Evolutionary conservation across 495 filamentous ascomycete species (phyloP).

Genomic region (Aspergillus leporis): DNA sequence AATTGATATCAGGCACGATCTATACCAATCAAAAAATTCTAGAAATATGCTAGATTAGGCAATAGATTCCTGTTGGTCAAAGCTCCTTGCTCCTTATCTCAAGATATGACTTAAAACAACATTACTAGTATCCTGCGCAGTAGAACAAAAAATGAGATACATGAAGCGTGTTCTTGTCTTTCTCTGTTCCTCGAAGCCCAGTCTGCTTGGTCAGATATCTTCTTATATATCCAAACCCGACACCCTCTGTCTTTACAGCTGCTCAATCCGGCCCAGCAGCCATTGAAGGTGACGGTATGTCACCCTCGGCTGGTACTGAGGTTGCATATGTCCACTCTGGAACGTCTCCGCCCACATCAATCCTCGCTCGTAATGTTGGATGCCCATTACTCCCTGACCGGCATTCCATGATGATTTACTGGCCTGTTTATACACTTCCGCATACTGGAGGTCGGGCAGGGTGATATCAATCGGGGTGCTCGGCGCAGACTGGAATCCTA

Average conservation of each 20-base stretch:
- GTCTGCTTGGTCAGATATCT: background rate
- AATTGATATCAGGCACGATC: background rate
- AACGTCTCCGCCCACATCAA: slow-evolving; percentile 66
- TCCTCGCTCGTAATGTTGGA: slow-evolving; percentile 66
- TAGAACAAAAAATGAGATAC: background rate
- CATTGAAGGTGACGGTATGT: slow-evolving; percentile 72
- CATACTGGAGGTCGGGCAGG: slow-evolving; percentile 38
- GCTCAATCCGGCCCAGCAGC: slow-evolving; percentile 53
- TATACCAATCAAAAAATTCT: background rate
- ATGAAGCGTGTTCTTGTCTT: background rate
- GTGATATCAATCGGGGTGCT: slow-evolving; percentile 38
- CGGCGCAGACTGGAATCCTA: slow-evolving; percentile 56
- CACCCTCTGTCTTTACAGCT: slow-evolving; percentile 2
- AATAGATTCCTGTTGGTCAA: background rate
- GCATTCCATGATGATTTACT: slow-evolving; percentile 25
- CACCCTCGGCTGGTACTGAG: slow-evolving; percentile 63
- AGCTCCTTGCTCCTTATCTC: background rate
- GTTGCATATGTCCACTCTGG: slow-evolving; percentile 65
- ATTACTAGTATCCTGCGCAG: background rate
- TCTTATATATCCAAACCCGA: background rate
- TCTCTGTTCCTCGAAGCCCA: background rate
- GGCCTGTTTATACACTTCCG: slow-evolving; percentile 32
- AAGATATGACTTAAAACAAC: background rate
- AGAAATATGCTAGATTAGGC: background rate
- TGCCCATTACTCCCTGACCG: slow-evolving; percentile 61